phyloP scores from a whole-genome alignment of 306 rosid species.

The Malus fusca region DNA sequence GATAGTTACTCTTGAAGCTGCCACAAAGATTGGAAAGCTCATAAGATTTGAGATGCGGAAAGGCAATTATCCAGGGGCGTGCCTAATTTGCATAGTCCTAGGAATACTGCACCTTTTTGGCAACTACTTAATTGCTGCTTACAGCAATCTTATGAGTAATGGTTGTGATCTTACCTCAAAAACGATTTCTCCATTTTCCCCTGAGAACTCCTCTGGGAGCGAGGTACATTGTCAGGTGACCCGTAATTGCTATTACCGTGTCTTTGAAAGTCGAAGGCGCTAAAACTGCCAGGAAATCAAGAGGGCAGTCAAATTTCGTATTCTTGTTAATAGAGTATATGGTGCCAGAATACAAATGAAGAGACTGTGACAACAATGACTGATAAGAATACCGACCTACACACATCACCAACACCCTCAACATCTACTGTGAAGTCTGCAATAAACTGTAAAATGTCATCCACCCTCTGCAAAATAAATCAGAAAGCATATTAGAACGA shows the following conservation, averaged over 20 bases:
- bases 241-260: slow-evolving; percentile 81
- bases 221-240: slow-evolving; percentile 53
- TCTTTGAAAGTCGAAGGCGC: slow-evolving; percentile 68
- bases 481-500: slow-evolving; percentile 13
- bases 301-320: not conserved
- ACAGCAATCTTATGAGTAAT: not conserved
- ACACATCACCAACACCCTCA: slow-evolving; percentile 97
- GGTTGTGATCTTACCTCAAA: slow-evolving; percentile 54
- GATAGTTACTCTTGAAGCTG: slow-evolving; percentile 83
- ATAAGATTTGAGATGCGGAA: not conserved
- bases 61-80: not conserved
- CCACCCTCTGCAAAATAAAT: slow-evolving; percentile 63
- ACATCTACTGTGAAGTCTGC: slow-evolving; percentile 66
- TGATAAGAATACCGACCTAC: slow-evolving; percentile 52
- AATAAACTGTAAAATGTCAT: slow-evolving; percentile 84
- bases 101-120: not conserved
- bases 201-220: slow-evolving; percentile 69
- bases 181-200: slow-evolving; percentile 98
- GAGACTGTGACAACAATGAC: not conserved
- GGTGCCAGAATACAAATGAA: not conserved
- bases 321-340: not conserved
- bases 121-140: not conserved
- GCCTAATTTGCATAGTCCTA: not conserved
- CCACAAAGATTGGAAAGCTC: slow-evolving; percentile 15
- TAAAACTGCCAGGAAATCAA: slow-evolving; percentile 45